A percentile compares a stretch with the other conserved stretches of the same genome.
These are phyloP conservation scores for Petasospora fabianii DNA, from an alignment of 1,139 yeast genomes.

Conservation along the genomic window DNA sequence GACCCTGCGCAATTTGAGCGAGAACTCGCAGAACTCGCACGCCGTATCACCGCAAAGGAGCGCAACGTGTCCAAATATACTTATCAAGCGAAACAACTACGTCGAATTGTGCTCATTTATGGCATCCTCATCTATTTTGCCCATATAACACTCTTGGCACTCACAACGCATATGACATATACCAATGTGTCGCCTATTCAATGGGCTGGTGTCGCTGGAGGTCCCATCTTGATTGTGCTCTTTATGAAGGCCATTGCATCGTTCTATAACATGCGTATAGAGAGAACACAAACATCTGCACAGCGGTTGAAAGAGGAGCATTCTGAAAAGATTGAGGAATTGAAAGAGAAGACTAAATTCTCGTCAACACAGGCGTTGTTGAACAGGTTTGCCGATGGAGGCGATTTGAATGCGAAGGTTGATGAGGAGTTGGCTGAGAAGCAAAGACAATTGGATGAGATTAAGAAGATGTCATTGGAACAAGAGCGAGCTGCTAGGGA, in stretches of 20 bases:
- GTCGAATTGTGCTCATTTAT: slow-evolving; percentile 30
- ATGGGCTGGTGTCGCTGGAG: neutral
- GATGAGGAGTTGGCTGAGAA: slow-evolving; percentile 42
- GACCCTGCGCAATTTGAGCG: slow-evolving; percentile 50
- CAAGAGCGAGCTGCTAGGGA: slow-evolving; percentile 3
- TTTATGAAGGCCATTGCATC: slow-evolving; percentile 1
- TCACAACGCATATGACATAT: slow-evolving; percentile 9
- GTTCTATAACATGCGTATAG: slow-evolving; percentile 12
- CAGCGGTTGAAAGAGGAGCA: slow-evolving; percentile 42
- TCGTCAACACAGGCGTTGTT: slow-evolving; percentile 72
- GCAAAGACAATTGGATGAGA: slow-evolving; percentile 36
- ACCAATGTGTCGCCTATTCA: neutral
- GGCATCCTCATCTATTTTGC: slow-evolving; percentile 34
- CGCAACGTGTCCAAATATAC: slow-evolving; percentile 31
- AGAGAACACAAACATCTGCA: slow-evolving; percentile 25
- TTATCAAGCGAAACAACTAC: slow-evolving; percentile 25
- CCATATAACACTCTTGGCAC: slow-evolving; percentile 23
- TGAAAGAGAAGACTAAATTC: slow-evolving; percentile 77
- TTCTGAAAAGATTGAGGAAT: slow-evolving; percentile 60
- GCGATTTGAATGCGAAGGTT: slow-evolving; percentile 31
- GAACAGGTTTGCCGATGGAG: slow-evolving; percentile 54
- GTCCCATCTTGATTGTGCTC: slow-evolving; percentile 10
- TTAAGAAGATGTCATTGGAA: slow-evolving; percentile 31
- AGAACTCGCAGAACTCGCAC: slow-evolving; percentile 43
- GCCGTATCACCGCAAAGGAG: slow-evolving; percentile 37